Percentiles rank a stretch among this genome's conserved stretches.
These are phyloP conservation scores for Puccinia polysora DNA, from an alignment of 1,284 basidiomycete genomes.

Conservation along the genomic window DNA sequence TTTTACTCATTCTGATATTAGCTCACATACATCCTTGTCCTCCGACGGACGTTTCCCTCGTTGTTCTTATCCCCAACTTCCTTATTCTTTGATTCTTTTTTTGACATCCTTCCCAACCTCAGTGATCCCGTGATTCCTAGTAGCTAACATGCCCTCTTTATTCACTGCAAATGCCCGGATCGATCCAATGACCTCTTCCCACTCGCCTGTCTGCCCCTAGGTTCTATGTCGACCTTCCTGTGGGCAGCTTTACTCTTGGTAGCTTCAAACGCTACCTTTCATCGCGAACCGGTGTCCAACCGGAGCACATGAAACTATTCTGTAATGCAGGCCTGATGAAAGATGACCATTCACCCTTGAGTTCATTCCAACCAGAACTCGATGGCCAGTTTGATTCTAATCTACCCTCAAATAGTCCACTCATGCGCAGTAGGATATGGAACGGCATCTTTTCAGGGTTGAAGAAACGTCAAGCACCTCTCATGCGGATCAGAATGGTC, in stretches of 20 bases:
- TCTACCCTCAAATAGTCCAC: not conserved
- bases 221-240: constrained; percentile 26
- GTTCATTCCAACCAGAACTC: constrained; percentile 14
- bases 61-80: no score
- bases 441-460: constrained; percentile 18
- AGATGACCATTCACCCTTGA: constrained; percentile 22
- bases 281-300: constrained; percentile 21
- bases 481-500: constrained; percentile 34
- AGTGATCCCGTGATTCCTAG: not conserved
- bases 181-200: not conserved
- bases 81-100: not conserved
- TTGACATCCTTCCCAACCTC: not conserved
- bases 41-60: no score
- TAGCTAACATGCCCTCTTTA: not conserved
- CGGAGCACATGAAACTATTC: constrained; percentile 33
- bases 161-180: not conserved
- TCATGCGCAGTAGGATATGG: constrained; percentile 27
- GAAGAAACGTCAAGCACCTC: constrained; percentile 17
- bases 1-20: not conserved
- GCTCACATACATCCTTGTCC: not conserved
- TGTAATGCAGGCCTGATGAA: constrained; percentile 39
- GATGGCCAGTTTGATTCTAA: not conserved
- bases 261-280: constrained; percentile 28
- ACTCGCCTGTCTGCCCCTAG: not conserved
- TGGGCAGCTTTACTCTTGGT: constrained; percentile 23